Conservation (phyloP, 1,284 basidiomycete species). For the Bondarzewia mesenterica region DNA sequence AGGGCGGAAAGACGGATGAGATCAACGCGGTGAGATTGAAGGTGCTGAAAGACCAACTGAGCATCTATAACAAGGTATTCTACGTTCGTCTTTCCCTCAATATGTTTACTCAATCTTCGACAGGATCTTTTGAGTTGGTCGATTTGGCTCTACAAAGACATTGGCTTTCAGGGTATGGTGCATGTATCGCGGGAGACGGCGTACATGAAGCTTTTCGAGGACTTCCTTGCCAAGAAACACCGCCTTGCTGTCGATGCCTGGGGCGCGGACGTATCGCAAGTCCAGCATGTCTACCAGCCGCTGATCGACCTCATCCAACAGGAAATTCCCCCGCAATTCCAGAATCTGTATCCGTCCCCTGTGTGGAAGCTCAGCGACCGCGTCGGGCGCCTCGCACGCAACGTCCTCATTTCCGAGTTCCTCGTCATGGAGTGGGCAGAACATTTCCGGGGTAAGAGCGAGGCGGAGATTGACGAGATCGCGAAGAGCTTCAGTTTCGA, state of each 20-base stretch:
- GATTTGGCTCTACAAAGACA: slow-evolving; percentile 84
- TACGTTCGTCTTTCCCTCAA: slow-evolving; percentile 1
- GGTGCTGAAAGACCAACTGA: slow-evolving; percentile 68
- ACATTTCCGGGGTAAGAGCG: slow-evolving; percentile 46
- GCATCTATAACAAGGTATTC: slow-evolving; percentile 57
- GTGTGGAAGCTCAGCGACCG: slow-evolving; percentile 39
- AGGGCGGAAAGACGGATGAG: slow-evolving; percentile 46
- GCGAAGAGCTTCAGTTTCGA: slow-evolving; percentile 56
- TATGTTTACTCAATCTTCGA: not conserved
- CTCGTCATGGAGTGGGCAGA: slow-evolving; percentile 60
- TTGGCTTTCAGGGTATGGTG: slow-evolving; percentile 81
- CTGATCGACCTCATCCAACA: slow-evolving; percentile 44
- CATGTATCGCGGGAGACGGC: slow-evolving; percentile 59
- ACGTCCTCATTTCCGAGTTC: slow-evolving; percentile 58
- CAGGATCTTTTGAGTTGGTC: slow-evolving; percentile 70
- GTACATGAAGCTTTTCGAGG: slow-evolving; percentile 56
- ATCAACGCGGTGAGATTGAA: slow-evolving; percentile 65
- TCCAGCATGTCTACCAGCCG: slow-evolving; percentile 48
- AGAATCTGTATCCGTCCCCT: slow-evolving; percentile 40
- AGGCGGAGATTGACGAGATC: slow-evolving; percentile 49
- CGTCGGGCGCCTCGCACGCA: slow-evolving; percentile 47
- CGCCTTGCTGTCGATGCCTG: slow-evolving; percentile 57
- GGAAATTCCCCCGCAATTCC: slow-evolving; percentile 35
- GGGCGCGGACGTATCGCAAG: slow-evolving; percentile 45
- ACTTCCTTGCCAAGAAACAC: slow-evolving; percentile 59